Evolutionary conservation across 2,329 filamentous ascomycete genomes (phyloP).

Genomic region (Xylaria sp.): DNA sequence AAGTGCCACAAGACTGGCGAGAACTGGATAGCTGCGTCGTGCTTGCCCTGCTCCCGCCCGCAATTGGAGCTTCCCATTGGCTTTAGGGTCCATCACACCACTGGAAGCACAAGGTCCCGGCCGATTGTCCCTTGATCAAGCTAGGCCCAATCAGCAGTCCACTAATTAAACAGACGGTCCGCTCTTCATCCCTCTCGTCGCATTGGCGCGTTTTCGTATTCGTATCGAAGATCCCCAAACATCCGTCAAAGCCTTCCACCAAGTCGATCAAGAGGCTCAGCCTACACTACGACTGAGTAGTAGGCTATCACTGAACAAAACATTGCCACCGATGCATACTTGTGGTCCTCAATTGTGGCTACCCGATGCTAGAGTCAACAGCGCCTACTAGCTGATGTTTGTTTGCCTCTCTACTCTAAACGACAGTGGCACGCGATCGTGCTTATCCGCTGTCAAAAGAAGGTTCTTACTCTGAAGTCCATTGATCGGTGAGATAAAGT

Average conservation of each 20-base stretch:
- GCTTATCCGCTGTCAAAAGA: background rate
- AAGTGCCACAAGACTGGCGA: background rate
- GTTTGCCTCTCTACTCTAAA: background rate
- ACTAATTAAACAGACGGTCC: conserved; percentile 33
- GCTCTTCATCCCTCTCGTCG: background rate
- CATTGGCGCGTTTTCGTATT: conserved; percentile 44
- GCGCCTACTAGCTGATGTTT: background rate
- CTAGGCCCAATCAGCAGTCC: conserved; percentile 6
- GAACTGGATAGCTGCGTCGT: background rate
- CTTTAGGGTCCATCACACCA: conserved; percentile 27
- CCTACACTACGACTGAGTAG: background rate
- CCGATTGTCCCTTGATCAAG: conserved; percentile 18
- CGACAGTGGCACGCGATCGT: background rate
- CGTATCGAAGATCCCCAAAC: conserved; percentile 40
- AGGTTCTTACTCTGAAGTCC: background rate
- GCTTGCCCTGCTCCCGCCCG: background rate
- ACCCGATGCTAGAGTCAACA: background rate
- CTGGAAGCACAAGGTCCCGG: conserved; percentile 30
- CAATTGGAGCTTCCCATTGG: conserved; percentile 33
- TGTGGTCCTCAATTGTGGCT: conserved; percentile 4
- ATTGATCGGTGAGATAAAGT: too few species aligned
- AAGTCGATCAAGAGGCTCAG: background rate
- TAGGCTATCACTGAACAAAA: too few species aligned
- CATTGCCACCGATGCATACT: conserved; percentile 17
- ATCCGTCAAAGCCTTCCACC: background rate